A percentile compares a stretch with the other conserved stretches of the same genome.
phyloP scores from a whole-genome alignment of 2,329 filamentous ascomycete species.

The Colletotrichum zoysiae region DNA sequence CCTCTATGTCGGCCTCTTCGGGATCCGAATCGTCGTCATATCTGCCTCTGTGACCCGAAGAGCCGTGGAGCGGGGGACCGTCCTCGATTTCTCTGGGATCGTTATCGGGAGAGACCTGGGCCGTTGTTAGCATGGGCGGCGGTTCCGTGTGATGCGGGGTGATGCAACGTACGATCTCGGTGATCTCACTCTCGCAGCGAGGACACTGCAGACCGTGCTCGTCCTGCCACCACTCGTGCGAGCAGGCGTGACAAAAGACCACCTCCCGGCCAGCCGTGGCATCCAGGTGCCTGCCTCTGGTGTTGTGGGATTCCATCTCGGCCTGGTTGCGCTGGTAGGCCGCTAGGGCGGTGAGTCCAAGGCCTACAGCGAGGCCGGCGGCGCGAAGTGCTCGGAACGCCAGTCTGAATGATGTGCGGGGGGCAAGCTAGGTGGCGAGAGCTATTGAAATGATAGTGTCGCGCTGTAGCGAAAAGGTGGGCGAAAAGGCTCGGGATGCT shows the following conservation, averaged over 20 bases:
- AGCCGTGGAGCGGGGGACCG: slow-evolving; percentile 42
- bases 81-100: slow-evolving; percentile 68
- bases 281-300: slow-evolving; percentile 59
- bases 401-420: slow-evolving; percentile 56
- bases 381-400: slow-evolving; percentile 68
- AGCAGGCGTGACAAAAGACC: slow-evolving; percentile 87
- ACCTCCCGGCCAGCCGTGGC: slow-evolving; percentile 71
- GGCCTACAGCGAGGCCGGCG: slow-evolving; percentile 68
- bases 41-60: slow-evolving; percentile 43
- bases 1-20: slow-evolving; percentile 70
- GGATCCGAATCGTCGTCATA: slow-evolving; percentile 65
- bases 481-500: slow-evolving; percentile 10
- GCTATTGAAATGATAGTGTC: neutral
- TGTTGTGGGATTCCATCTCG: slow-evolving; percentile 53
- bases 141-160: neutral
- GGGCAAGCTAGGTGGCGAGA: neutral
- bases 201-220: slow-evolving; percentile 79
- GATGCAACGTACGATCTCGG: slow-evolving; percentile 80
- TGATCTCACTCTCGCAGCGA: slow-evolving; percentile 81
- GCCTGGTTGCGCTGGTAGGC: slow-evolving; percentile 64
- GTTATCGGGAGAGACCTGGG: slow-evolving; percentile 66
- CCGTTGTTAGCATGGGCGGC: slow-evolving; percentile 44
- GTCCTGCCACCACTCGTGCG: slow-evolving; percentile 83
- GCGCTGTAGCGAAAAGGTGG: neutral
- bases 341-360: slow-evolving; percentile 69